phyloP scores from a whole-genome alignment of 371 early-diverging fungal genomes.

The Circinella umbellata region DNA sequence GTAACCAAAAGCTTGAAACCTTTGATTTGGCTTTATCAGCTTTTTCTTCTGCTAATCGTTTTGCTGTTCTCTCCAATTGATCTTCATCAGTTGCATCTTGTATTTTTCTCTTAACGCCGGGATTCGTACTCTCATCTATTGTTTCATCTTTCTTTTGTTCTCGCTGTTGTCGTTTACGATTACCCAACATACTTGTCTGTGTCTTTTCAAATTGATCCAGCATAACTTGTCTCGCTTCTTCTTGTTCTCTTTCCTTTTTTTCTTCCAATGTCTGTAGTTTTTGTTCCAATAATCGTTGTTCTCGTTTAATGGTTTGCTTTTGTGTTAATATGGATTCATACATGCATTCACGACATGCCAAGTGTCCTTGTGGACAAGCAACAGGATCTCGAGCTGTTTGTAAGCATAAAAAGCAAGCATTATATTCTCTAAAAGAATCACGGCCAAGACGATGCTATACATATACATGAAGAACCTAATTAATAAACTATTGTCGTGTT shows the following conservation, averaged over 20 bases:
- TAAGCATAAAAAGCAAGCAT: slow-evolving; percentile 93
- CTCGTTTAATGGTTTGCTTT: slow-evolving; percentile 77
- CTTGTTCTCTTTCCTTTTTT: slow-evolving; percentile 40
- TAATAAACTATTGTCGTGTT: neutral
- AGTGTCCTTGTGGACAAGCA: slow-evolving; percentile 81
- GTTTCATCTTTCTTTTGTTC: slow-evolving; percentile 1
- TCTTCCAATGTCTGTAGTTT: slow-evolving; percentile 73
- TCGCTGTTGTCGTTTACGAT: slow-evolving; percentile 16
- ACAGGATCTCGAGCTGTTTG: slow-evolving; percentile 85
- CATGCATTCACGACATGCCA: slow-evolving; percentile 91
- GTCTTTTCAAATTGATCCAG: slow-evolving; percentile 69
- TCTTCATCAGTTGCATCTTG: slow-evolving; percentile 3
- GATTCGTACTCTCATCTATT: neutral
- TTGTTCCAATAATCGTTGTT: slow-evolving; percentile 60
- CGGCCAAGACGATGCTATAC: slow-evolving; percentile 82
- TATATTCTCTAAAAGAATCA: slow-evolving; percentile 86
- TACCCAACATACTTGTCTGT: slow-evolving; percentile 62
- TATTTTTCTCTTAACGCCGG: neutral
- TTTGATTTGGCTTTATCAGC: slow-evolving; percentile 60
- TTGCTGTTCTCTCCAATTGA: slow-evolving; percentile 49
- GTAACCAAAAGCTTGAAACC: slow-evolving; percentile 85
- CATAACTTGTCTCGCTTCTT: slow-evolving; percentile 56
- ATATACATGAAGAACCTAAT: too few species aligned
- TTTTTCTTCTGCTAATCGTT: slow-evolving; percentile 57
- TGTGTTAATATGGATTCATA: slow-evolving; percentile 87